Evolutionary conservation across 2,329 filamentous ascomycete genomes (phyloP).

Genomic region (Helminthosporium solani): DNA sequence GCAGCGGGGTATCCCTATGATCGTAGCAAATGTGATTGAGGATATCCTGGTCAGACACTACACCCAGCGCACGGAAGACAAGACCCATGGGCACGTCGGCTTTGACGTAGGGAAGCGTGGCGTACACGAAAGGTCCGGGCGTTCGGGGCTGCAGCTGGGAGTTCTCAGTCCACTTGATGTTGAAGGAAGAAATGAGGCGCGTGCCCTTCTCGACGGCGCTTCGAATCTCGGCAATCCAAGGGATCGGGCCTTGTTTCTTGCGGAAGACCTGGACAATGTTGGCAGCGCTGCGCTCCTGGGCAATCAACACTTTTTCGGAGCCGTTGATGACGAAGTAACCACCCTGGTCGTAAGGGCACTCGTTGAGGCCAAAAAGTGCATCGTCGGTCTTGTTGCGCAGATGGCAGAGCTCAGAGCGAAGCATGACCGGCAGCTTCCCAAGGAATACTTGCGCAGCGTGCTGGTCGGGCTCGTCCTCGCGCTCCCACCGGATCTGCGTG

Average conservation of each 20-base stretch:
- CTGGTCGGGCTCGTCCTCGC: constrained; percentile 51
- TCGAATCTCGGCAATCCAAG: constrained; percentile 92
- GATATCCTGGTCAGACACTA: constrained; percentile 97
- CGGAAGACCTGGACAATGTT: constrained; percentile 99
- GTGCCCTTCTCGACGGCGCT: constrained; percentile 97
- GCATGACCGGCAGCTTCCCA: constrained; percentile 95
- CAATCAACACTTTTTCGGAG: constrained; percentile 96
- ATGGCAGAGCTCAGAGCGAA: constrained; percentile 95
- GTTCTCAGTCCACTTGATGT: constrained; percentile 86
- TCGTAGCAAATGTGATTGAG: constrained; percentile 98
- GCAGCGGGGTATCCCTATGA: constrained; percentile 90
- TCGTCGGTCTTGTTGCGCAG: constrained; percentile 81
- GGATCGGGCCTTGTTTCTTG: constrained; percentile 92
- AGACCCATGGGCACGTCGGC: constrained; percentile 90
- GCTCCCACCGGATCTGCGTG: constrained; percentile 50
- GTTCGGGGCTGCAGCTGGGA: constrained; percentile 76
- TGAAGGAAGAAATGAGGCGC: constrained; percentile 86
- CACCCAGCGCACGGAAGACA: constrained; percentile 91
- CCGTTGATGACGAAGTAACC: constrained; percentile 99
- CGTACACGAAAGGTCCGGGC: constrained; percentile 85
- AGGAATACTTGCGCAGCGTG: constrained; percentile 80
- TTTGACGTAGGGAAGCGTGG: constrained; percentile 91
- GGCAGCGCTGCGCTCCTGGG: constrained; percentile 93
- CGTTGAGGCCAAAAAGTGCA: constrained; percentile 85
- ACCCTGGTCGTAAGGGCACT: constrained; percentile 97